These are phyloP conservation scores for Chamaecyparis obtusa DNA, from an alignment of 75 land plant species.

Conservation along the genomic window DNA sequence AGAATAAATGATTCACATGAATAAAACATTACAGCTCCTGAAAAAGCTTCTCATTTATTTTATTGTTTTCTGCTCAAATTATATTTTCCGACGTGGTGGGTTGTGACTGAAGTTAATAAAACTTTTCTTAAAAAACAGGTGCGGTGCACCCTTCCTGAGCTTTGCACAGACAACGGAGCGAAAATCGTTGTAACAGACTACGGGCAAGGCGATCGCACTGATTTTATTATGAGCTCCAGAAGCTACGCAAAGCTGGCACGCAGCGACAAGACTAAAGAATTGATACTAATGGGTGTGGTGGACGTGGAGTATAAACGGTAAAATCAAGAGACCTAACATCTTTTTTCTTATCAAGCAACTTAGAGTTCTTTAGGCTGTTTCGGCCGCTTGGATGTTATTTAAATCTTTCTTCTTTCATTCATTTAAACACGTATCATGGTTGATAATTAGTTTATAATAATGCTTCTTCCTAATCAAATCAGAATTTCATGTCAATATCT, in stretches of 20 bases:
- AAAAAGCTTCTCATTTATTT: too few species aligned
- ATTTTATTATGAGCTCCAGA: slow-evolving; percentile 52
- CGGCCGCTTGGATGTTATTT: too few species aligned
- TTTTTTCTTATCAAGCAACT: not conserved
- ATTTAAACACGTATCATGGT: too few species aligned
- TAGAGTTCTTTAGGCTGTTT: too few species aligned
- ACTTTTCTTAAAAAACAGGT: slow-evolving; percentile 21
- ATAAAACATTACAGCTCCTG: too few species aligned
- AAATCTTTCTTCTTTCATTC: too few species aligned
- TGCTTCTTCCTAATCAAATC: too few species aligned
- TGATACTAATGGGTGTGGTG: slow-evolving; percentile 39
- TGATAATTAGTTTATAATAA: too few species aligned
- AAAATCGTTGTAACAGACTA: slow-evolving; percentile 54
- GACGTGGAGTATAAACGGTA: slow-evolving; percentile 55
- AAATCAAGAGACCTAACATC: not conserved
- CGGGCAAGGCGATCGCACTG: slow-evolving; percentile 47
- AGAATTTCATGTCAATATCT: slow-evolving; percentile 46
- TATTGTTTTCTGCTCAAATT: too few species aligned
- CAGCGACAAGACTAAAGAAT: slow-evolving; percentile 31
- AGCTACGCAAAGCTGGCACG: slow-evolving; percentile 45
- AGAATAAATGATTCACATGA: too few species aligned
- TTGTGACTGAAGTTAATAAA: too few species aligned
- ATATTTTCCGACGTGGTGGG: too few species aligned
- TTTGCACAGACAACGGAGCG: slow-evolving; percentile 54
- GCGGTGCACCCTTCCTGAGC: slow-evolving; percentile 35